Percentiles rank a stretch among this genome's conserved stretches.
Evolutionary conservation across 2,329 filamentous ascomycete species (phyloP).

Genomic region (Beauveria asiatica): DNA sequence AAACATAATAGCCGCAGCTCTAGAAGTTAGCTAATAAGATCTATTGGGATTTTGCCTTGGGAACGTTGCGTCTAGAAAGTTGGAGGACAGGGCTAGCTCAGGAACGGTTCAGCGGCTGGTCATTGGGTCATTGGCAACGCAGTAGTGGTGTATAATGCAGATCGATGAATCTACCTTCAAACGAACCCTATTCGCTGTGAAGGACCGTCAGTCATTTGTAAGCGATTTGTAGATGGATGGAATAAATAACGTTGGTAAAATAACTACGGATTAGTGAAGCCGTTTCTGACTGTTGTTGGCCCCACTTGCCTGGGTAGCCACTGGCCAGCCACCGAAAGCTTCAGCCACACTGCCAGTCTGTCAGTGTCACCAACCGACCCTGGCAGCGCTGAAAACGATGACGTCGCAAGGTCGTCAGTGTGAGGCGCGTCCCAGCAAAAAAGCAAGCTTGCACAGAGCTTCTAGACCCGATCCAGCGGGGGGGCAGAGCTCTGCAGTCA

Average conservation of each 20-base stretch:
- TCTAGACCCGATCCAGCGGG: conserved; percentile 6
- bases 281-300: too few species aligned
- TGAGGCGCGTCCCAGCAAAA: background rate
- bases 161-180: background rate
- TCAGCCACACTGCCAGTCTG: conserved; percentile 6
- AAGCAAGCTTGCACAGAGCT: conserved; percentile 3
- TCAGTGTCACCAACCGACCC: background rate
- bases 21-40: too few species aligned
- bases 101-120: background rate
- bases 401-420: conserved; percentile 7
- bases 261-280: too few species aligned
- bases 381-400: conserved; percentile 5
- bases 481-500: background rate
- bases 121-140: too few species aligned
- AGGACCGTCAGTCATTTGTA: too few species aligned
- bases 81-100: too few species aligned
- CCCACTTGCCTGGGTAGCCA: too few species aligned
- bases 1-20: background rate
- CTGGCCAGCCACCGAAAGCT: background rate
- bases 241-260: too few species aligned
- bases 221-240: too few species aligned
- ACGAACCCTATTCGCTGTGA: background rate
- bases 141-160: background rate
- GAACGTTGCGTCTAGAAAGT: too few species aligned
- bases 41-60: background rate